Evolutionary conservation across 148 eudicot species (phyloP), one percentile per base, ranked within the genome.

Genomic region (Spergularia marina): DNA sequence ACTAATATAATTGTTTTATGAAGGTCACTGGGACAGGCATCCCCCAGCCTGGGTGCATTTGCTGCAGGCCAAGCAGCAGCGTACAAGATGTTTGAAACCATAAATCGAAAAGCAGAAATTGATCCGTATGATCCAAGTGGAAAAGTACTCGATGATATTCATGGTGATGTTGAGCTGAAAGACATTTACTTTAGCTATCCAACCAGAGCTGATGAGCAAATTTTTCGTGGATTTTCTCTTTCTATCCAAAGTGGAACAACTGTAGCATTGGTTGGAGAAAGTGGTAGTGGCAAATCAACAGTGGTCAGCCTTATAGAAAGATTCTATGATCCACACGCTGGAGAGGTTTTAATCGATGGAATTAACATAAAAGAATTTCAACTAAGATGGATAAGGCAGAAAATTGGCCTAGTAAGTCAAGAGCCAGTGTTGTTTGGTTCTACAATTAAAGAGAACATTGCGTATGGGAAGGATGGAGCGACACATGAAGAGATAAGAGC

Each of bases 211-310:
- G 84, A 80, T 55, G 90, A 88, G 78, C 83, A 73, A 20, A 86
- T 90, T 13, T 90, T 90, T 25, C 52, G 73, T 21, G 89, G 90
- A 9, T 88, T 90, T 64, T 88, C 86, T 12, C 78, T 90, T 14
- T 80, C 62, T 6, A 84, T 90, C 57, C 68, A 87, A 10, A 79
- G 86, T 76, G 94, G 94, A 70, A 84, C 86, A 49, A 90, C 94
- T 36, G 81, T 82, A 23, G 94, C 94, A 39, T 83, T 90, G 78
- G 91, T 90, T 66, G 91, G 94, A 17, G 84, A 86, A 75, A 90
- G 94, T 71, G 94, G 94, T 66, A 88, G 91, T 47, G 91, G 91
- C 15, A 90, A 90, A 78, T 90, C 94, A 4, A 88, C 94, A 51
- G 91, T 88, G 3, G 84, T 88, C 34, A 86, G 90, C 76, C 77